phyloP scores from a whole-genome alignment of 345 rosid genomes.

The Gynandropsis gynandra region DNA sequence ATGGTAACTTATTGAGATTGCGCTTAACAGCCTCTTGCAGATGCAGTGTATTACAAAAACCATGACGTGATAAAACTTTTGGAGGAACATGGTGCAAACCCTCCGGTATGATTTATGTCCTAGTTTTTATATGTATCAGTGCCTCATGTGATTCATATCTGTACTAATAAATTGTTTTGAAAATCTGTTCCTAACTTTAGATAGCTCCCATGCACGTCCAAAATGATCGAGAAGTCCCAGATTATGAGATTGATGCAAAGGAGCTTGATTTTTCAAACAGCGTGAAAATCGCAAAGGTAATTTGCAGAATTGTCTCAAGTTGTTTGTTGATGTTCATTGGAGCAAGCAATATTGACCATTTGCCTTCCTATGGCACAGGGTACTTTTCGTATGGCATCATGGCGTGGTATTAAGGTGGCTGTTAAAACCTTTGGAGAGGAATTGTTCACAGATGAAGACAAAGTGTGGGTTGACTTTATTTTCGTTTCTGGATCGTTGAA shows the following conservation, averaged over 20 bases:
- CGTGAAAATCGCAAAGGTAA: conserved; percentile 66
- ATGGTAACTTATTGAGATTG: conserved; percentile 21
- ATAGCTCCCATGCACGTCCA: conserved; percentile 74
- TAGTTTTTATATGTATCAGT: not conserved
- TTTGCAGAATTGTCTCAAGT: not conserved
- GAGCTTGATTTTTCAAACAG: conserved; percentile 80
- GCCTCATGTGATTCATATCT: not conserved
- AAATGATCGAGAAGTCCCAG: conserved; percentile 67
- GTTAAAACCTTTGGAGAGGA: conserved; percentile 76
- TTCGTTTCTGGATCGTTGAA: not conserved
- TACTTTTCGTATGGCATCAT: conserved; percentile 65
- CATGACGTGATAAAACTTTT: conserved; percentile 61
- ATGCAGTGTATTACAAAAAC: conserved; percentile 67
- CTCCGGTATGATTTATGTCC: conserved; percentile 37
- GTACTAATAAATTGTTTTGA: conserved; percentile 14
- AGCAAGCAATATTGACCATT: not conserved
- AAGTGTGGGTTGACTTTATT: conserved; percentile 53
- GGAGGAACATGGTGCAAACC: conserved; percentile 72
- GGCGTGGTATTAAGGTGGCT: conserved; percentile 85
- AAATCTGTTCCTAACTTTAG: conserved; percentile 24
- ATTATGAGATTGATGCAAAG: conserved; percentile 61
- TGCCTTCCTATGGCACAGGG: conserved; percentile 36
- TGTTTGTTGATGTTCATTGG: not conserved
- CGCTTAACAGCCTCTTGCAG: conserved; percentile 72
- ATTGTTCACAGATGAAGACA: conserved; percentile 55